Percentiles rank a stretch among this genome's conserved stretches.
Conservation (phyloP, 768 basidiomycete genomes). For the Macrolepiota dolichaula region DNA sequence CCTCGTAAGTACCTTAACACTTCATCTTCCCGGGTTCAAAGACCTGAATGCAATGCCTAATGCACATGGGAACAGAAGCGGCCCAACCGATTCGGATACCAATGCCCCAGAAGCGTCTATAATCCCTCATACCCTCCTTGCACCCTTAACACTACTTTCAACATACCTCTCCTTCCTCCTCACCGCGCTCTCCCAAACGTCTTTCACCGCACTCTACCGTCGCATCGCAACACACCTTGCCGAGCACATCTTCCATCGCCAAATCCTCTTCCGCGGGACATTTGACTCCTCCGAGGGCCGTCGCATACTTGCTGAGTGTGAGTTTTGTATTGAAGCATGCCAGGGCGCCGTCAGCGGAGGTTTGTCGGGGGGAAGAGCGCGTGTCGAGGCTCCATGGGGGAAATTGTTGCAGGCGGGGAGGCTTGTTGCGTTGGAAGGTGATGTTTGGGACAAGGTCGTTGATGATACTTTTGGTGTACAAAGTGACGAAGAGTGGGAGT, state of each 20-base stretch:
- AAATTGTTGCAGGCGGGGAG: slow-evolving; percentile 67
- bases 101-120: slow-evolving; percentile 3
- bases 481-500: slow-evolving; percentile 54
- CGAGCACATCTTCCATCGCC: slow-evolving; percentile 79
- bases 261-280: slow-evolving; percentile 74
- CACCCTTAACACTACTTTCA: slow-evolving; percentile 76
- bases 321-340: slow-evolving; percentile 82
- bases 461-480: slow-evolving; percentile 45
- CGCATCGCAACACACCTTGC: slow-evolving; percentile 66
- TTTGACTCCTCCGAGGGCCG: slow-evolving; percentile 60
- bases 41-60: neutral
- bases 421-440: slow-evolving; percentile 60
- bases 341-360: slow-evolving; percentile 44
- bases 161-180: slow-evolving; percentile 72
- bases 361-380: slow-evolving; percentile 42
- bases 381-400: slow-evolving; percentile 76
- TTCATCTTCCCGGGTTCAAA: neutral
- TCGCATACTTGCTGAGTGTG: slow-evolving; percentile 65
- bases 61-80: neutral
- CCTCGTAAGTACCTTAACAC: slow-evolving; percentile 30
- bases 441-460: slow-evolving; percentile 44
- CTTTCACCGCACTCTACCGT: slow-evolving; percentile 67
- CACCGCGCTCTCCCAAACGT: slow-evolving; percentile 54
- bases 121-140: slow-evolving; percentile 69
- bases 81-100: neutral